phyloP scores from a whole-genome alignment of 2,329 filamentous ascomycete species.

The Hymenoscyphus albidus region DNA sequence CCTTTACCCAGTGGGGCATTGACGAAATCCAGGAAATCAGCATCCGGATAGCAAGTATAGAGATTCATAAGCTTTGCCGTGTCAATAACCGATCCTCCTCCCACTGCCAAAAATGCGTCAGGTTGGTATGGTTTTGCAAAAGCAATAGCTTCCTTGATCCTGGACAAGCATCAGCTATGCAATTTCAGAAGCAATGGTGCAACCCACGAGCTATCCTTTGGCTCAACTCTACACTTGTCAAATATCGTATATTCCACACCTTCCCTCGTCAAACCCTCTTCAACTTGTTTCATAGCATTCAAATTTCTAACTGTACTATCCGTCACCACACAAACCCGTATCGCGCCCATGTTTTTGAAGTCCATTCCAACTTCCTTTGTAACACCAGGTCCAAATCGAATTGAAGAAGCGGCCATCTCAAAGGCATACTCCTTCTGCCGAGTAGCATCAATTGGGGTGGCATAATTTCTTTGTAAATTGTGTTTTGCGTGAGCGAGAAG shows the following conservation, averaged over 20 bases:
- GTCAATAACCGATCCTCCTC: conserved; percentile 92
- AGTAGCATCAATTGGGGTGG: conserved; percentile 69
- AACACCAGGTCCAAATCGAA: conserved; percentile 87
- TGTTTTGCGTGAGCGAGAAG: conserved; percentile 44
- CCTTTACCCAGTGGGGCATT: conserved; percentile 91
- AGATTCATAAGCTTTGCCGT: conserved; percentile 99
- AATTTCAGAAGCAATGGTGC: neutral
- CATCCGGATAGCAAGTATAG: conserved; percentile 85
- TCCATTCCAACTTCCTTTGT: conserved; percentile 99
- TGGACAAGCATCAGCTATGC: conserved; percentile 35
- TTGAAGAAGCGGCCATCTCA: conserved; percentile 94
- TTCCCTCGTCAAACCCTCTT: conserved; percentile 73
- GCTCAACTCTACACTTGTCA: conserved; percentile 78
- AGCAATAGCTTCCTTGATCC: conserved; percentile 82
- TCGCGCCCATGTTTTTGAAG: conserved; percentile 82
- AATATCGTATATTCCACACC: conserved; percentile 79
- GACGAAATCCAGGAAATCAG: conserved; percentile 95
- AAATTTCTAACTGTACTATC: conserved; percentile 78
- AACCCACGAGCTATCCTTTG: conserved; percentile 84
- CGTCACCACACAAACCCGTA: conserved; percentile 88
- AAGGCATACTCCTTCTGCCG: conserved; percentile 95
- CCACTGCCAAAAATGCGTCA: conserved; percentile 91
- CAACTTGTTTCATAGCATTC: conserved; percentile 84
- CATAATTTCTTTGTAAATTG: conserved; percentile 50
- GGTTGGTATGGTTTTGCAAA: conserved; percentile 77